Conservation (phyloP, 2,329 filamentous ascomycete genomes). For the Cryphonectria parasitica region DNA sequence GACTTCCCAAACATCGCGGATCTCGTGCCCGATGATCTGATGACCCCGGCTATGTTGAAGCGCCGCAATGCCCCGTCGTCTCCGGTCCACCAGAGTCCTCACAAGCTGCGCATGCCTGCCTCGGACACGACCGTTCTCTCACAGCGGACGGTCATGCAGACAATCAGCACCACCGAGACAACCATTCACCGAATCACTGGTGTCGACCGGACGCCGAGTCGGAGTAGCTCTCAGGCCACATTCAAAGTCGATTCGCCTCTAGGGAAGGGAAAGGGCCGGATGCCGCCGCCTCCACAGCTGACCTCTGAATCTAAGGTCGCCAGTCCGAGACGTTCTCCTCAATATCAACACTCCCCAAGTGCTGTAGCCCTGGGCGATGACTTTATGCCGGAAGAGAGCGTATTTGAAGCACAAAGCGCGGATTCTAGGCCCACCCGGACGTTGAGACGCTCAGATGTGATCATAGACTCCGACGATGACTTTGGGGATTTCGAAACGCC, state of each 20-base stretch:
- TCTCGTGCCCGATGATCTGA: slow-evolving; percentile 39
- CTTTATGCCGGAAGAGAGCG: slow-evolving; percentile 9
- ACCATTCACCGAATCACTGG: slow-evolving; percentile 27
- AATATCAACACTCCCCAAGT: background rate
- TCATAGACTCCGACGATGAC: slow-evolving; percentile 52
- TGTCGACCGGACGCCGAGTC: slow-evolving; percentile 8
- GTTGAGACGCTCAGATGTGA: slow-evolving; percentile 39
- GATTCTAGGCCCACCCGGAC: slow-evolving; percentile 32
- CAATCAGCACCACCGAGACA: slow-evolving; percentile 33
- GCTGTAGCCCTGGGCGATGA: slow-evolving; percentile 1
- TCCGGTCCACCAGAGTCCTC: slow-evolving; percentile 34
- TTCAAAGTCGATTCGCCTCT: slow-evolving; percentile 18
- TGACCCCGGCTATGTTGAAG: slow-evolving; percentile 32
- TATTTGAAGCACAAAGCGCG: slow-evolving; percentile 27
- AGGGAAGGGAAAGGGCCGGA: slow-evolving; percentile 29
- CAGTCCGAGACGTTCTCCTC: slow-evolving; percentile 3
- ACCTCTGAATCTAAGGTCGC: background rate
- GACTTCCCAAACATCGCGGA: slow-evolving; percentile 61
- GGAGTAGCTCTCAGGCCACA: background rate
- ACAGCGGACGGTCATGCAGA: slow-evolving; percentile 33
- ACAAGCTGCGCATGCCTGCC: slow-evolving; percentile 21
- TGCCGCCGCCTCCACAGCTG: background rate
- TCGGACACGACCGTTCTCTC: slow-evolving; percentile 28
- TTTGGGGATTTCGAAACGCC: slow-evolving; percentile 54
- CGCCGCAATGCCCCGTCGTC: slow-evolving; percentile 42